phyloP scores from a whole-genome alignment of 805 yeast genomes.

The Yamadazyma ubonensis region DNA sequence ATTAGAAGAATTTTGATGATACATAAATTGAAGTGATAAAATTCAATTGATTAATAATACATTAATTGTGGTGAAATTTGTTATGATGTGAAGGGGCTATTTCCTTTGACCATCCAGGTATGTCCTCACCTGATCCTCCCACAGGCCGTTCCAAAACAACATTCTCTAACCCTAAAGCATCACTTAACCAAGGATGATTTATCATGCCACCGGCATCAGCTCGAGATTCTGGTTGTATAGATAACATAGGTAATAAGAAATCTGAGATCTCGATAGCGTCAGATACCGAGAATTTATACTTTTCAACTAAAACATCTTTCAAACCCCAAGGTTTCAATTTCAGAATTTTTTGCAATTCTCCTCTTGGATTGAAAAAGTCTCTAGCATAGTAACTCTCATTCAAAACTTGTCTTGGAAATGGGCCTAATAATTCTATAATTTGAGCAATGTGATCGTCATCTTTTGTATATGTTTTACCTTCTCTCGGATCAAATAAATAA shows the following conservation, averaged over 20 bases:
- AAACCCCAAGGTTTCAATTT: constrained; percentile 90
- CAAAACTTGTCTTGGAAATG: constrained; percentile 58
- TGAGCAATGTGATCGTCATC: constrained; percentile 98
- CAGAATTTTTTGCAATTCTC: constrained; percentile 73
- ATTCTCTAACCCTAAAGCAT: constrained; percentile 73
- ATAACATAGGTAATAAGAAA: constrained; percentile 81
- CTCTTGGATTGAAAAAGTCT: constrained; percentile 63
- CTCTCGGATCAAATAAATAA: constrained; percentile 86
- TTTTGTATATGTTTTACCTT: constrained; percentile 71
- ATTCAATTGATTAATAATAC: background rate
- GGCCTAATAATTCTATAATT: constrained; percentile 78
- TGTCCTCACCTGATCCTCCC: constrained; percentile 82
- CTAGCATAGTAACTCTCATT: constrained; percentile 60
- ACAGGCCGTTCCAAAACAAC: constrained; percentile 69
- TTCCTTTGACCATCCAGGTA: constrained; percentile 87
- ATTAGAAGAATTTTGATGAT: too few species aligned
- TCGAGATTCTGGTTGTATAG: constrained; percentile 72
- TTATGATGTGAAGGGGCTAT: constrained; percentile 22
- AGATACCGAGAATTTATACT: constrained; percentile 67
- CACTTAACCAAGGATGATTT: constrained; percentile 81
- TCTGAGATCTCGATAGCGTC: constrained; percentile 75
- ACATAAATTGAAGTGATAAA: too few species aligned
- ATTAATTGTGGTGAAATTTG: constrained; percentile 10
- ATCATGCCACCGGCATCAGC: constrained; percentile 97
- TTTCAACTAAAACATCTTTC: constrained; percentile 75